Conservation (phyloP, 2,329 filamentous ascomycete species). For the Aschersonia sp. region DNA sequence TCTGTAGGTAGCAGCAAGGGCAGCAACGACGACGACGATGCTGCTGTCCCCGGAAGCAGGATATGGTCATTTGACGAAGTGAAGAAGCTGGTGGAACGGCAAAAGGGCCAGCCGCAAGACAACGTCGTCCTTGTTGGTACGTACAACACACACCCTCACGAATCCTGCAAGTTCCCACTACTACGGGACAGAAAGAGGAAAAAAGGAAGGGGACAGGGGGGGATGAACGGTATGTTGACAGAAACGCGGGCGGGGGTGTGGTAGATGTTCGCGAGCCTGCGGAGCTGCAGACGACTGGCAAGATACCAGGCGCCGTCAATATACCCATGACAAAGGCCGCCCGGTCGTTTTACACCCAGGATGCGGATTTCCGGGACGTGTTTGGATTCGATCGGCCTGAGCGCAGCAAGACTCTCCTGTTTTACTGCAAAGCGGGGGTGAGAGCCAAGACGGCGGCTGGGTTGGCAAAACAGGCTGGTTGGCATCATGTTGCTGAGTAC, state of each 20-base stretch:
- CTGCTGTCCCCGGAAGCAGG: too few species aligned
- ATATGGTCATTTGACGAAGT: slow-evolving; percentile 35
- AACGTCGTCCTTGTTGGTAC: slow-evolving; percentile 31
- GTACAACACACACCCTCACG: slow-evolving; percentile 3
- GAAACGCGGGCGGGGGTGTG: background rate
- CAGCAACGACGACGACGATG: too few species aligned
- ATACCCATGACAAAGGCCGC: slow-evolving; percentile 65
- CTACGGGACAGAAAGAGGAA: background rate
- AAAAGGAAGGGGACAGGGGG: background rate
- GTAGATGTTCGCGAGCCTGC: slow-evolving; percentile 59
- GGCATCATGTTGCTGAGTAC: slow-evolving; percentile 56
- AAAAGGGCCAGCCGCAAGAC: slow-evolving; percentile 1
- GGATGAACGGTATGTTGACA: background rate
- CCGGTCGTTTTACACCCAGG: slow-evolving; percentile 62
- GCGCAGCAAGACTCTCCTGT: slow-evolving; percentile 48
- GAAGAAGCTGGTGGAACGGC: slow-evolving; percentile 18
- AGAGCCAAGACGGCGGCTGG: slow-evolving; percentile 63
- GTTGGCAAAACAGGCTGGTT: slow-evolving; percentile 66
- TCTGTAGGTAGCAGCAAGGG: background rate
- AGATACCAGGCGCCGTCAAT: slow-evolving; percentile 70
- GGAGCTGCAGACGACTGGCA: slow-evolving; percentile 49
- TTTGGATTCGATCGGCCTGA: slow-evolving; percentile 62
- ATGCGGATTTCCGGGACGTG: slow-evolving; percentile 68
- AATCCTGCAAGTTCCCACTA: too few species aligned
- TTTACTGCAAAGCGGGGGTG: slow-evolving; percentile 90